Base-by-base conservation (phyloP, 768 basidiomycete species). In the Lentinula sp. region DNA sequence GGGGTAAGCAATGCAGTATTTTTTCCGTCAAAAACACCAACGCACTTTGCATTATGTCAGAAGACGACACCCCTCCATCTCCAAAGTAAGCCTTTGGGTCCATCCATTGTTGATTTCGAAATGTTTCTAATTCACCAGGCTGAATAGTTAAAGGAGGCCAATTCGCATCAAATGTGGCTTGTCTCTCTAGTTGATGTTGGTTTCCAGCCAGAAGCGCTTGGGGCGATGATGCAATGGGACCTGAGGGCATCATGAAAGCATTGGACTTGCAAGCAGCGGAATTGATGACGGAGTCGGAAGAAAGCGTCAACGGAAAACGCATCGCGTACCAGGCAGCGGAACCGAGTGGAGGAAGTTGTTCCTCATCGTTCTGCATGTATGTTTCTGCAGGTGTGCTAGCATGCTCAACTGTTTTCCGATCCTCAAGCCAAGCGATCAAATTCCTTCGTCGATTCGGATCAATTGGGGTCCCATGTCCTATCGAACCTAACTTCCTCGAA, bases 291-390 rank as follows among this genome's bases (percentile, higher is more conserved):
- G 43, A n/a, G 3, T 43, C 23, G 16, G 32, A 21, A 37, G 31
- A 37, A 28, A 50, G 48, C 32, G 37, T 42, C 37, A 45, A 40
- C 18, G 43, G 57, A 32, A 48, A 59, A 8, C 57, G 57, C 13
- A 18, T 59, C n/a, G 57, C 57, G 37, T 59, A 59, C 57, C 57
- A 59, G 8, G 57, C 40, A 3, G 57, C 31, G 49, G 57, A 59
- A 2, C 57, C 57, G 10, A 59, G 6, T 9, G 45, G 45, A 11
- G 57, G 57, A 13, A 39, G 31, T 13, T 32, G 32, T 32, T 42
- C 55, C 1, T 8, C 39, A 21, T 28, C 40, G 3, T 42, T 10
- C 11, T 40, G 11, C 40, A 21, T 13, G 15, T 5, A 28, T 13
- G 39, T 21, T 31, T 45, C 40, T 34, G 46, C 43, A 10, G 37